These are phyloP conservation scores for Pochonia chlamydosporia DNA, from an alignment of 2,329 filamentous ascomycete species.

Conservation along the genomic window DNA sequence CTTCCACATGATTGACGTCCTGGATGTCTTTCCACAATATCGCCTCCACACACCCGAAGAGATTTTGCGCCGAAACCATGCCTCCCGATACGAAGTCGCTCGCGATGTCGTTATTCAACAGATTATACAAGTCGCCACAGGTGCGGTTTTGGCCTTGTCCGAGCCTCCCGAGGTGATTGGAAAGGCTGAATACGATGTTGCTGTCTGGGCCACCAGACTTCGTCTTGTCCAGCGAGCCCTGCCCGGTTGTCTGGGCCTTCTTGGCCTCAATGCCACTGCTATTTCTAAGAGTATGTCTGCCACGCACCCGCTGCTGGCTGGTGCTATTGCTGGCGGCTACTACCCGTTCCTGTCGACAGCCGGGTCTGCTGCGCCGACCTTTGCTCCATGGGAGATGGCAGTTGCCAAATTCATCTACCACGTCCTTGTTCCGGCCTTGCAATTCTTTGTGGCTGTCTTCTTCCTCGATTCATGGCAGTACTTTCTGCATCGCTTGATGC, in stretches of 20 bases:
- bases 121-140: slow-evolving; percentile 74
- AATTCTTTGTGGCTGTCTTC: slow-evolving; percentile 68
- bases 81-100: slow-evolving; percentile 76
- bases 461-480: slow-evolving; percentile 98
- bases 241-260: slow-evolving; percentile 60
- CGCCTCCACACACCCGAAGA: slow-evolving; percentile 93
- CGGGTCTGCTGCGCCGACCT: slow-evolving; percentile 60
- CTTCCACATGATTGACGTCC: slow-evolving; percentile 82
- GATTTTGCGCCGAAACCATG: slow-evolving; percentile 80
- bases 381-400: slow-evolving; percentile 76
- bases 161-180: slow-evolving; percentile 72
- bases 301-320: slow-evolving; percentile 68
- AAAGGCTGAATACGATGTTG: slow-evolving; percentile 78
- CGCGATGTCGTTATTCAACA: slow-evolving; percentile 92
- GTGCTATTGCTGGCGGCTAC: slow-evolving; percentile 69
- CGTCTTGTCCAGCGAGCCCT: slow-evolving; percentile 74
- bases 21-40: slow-evolving; percentile 84
- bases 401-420: slow-evolving; percentile 76
- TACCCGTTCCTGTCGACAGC: slow-evolving; percentile 65
- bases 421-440: slow-evolving; percentile 66
- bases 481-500: slow-evolving; percentile 93
- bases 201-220: slow-evolving; percentile 81
- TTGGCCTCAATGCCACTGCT: slow-evolving; percentile 71
- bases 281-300: slow-evolving; percentile 70
- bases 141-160: slow-evolving; percentile 59